Base-by-base conservation (phyloP, 1,139 yeast genomes). In the Geotrichum europaeum region DNA sequence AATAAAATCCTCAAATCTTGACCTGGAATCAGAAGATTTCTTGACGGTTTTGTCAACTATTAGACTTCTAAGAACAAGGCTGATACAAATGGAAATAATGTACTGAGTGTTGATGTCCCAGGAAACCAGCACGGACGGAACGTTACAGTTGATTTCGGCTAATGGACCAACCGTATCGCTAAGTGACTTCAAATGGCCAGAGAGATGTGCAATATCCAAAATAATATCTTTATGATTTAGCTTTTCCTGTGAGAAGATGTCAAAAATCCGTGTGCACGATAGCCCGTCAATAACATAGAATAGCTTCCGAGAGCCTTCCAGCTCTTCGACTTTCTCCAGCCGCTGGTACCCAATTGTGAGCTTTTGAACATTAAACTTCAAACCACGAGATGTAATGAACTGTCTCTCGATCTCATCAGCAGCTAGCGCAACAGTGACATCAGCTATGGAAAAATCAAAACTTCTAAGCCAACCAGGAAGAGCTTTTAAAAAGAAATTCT, bases 391-490 rank as follows among this genome's bases (percentile, higher is more conserved):
- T 4, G 61, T 55, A 13, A 50, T 15, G 22, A 50, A 53, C 2
- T 30, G 45, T 20, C 43, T 34, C 18, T 59, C 59, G 30, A 59
- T 13, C 25, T 59, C 52, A 55, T 50, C 63, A 49, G 60, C 65
- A 9, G 72, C 74, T 3, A 69, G 56, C 1, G 73, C 67, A 2
- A 72, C 60, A 15, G 70, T 68, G 9, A 72, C 67, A 56, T 73
- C 69, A 4, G 66, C 64, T 49, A 72, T 63, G 32, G 67, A 68
- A 52, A 74, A 60, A 49, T 67, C 65, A 47, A 71, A 58, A 10
- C 64, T 62, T 2, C 68, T 57, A 20, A 75, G 67, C 75, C 76
- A 74, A 0, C 66, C 58, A 0, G 78, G 78, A 2, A 75, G 45
- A 32, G 65, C 64, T 15, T 74, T 65, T 28, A 75, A 53, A 3